These are phyloP conservation scores for Euclidium syriacum DNA, from an alignment of 345 rosid species.

Conservation along the genomic window DNA sequence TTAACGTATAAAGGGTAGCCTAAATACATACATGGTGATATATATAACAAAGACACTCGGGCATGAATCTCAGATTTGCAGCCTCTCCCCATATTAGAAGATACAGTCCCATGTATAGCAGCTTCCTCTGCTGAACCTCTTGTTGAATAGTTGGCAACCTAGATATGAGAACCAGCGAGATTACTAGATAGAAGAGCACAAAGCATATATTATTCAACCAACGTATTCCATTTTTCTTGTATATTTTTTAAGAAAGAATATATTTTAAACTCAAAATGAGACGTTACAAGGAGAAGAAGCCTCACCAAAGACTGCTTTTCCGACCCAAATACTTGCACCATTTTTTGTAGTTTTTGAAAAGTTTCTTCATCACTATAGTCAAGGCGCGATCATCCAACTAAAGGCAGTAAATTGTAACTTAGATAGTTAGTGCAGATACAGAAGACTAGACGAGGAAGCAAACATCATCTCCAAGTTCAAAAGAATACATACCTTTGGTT, in stretches of 20 bases:
- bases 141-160: slow-evolving; percentile 94
- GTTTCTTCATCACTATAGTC: slow-evolving; percentile 52
- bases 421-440: neutral
- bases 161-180: neutral
- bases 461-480: slow-evolving; percentile 3
- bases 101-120: slow-evolving; percentile 81
- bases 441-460: neutral
- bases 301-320: slow-evolving; percentile 64
- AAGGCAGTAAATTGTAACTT: neutral
- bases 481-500: slow-evolving; percentile 41
- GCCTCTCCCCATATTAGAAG: slow-evolving; percentile 97
- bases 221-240: neutral
- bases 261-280: neutral
- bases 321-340: slow-evolving; percentile 71
- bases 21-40: slow-evolving; percentile 72
- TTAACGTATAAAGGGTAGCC: neutral
- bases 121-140: slow-evolving; percentile 91
- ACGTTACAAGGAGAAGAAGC: neutral
- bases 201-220: neutral
- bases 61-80: slow-evolving; percentile 92
- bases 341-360: slow-evolving; percentile 55
- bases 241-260: too few relatives aligned
- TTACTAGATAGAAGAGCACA: neutral
- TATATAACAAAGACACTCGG: slow-evolving; percentile 87
- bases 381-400: slow-evolving; percentile 59